Conservation (phyloP, 2,329 filamentous ascomycete species). For the Tolypocladium pustulatum region DNA sequence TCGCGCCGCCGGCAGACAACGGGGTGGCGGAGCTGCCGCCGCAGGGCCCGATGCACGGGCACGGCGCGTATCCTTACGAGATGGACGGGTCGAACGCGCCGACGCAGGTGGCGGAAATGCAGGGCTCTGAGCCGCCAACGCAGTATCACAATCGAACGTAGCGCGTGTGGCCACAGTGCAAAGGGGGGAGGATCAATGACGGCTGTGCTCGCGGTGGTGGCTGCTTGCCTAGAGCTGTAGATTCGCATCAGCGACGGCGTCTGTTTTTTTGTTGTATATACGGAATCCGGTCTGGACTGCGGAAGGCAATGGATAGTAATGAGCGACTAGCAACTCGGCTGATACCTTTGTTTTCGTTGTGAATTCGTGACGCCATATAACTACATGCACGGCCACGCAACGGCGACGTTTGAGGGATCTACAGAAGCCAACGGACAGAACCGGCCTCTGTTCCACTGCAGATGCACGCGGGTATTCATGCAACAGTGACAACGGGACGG, state of each 20-base stretch:
- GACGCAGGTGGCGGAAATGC: conserved; percentile 5
- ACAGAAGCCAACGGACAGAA: neutral
- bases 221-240: neutral
- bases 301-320: neutral
- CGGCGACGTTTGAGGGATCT: neutral
- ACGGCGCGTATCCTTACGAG: conserved; percentile 3
- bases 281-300: neutral
- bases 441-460: neutral
- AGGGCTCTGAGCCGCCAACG: conserved; percentile 1
- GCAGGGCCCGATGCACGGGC: neutral
- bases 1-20: conserved; percentile 3
- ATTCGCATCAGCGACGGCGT: neutral
- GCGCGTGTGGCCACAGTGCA: neutral
- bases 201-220: neutral
- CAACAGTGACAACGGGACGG: neutral
- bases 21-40: conserved; percentile 8
- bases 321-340: neutral
- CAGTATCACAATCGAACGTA: neutral
- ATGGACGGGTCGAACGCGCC: conserved; percentile 6
- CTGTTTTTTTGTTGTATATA: neutral
- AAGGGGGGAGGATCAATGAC: neutral
- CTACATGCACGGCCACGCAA: too few relatives aligned
- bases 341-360: too few relatives aligned
- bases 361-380: neutral
- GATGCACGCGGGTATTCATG: neutral